Conservation (phyloP, 163 green algal genomes). For the Chlamydomonas reinhardtii region DNA sequence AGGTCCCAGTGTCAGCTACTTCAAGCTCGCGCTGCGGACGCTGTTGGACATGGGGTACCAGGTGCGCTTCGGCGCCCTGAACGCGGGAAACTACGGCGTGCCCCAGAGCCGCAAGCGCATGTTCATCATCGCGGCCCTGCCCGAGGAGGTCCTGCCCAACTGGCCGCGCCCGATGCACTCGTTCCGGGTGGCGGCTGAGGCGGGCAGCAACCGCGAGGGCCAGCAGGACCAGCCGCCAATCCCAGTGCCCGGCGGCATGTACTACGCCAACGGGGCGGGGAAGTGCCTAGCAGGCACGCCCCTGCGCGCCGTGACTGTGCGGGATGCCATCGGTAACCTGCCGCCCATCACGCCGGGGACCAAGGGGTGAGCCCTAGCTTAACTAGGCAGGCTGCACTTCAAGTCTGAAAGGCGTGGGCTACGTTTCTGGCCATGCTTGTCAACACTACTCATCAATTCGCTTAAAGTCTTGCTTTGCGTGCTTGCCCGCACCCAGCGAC, state of each 20-base stretch:
- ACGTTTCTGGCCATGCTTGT: too few species aligned
- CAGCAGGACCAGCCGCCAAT: conserved; percentile 47
- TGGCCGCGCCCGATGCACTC: conserved; percentile 90
- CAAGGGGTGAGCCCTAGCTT: not conserved
- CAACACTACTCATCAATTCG: too few species aligned
- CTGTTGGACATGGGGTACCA: conserved; percentile 98
- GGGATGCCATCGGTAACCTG: conserved; percentile 93
- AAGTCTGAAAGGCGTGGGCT: too few species aligned
- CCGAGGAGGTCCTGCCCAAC: conserved; percentile 84
- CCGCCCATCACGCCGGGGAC: conserved; percentile 88
- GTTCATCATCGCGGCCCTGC: conserved; percentile 95
- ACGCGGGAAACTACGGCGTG: conserved; percentile 96
- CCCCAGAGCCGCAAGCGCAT: conserved; percentile 94
- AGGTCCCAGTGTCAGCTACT: conserved; percentile 70
- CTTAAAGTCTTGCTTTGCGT: too few species aligned
- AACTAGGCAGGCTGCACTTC: too few species aligned
- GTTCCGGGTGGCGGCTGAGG: conserved; percentile 66
- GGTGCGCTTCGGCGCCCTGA: conserved; percentile 95
- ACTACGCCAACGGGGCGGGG: conserved; percentile 69
- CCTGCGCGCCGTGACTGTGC: conserved; percentile 90
- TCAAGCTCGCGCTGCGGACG: conserved; percentile 89
- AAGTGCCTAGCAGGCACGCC: conserved; percentile 74
- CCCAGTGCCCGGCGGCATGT: conserved; percentile 81
- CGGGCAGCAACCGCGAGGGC: not conserved
- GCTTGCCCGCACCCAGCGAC: too few species aligned